These are phyloP conservation scores for Sindora glabra DNA, from an alignment of 306 rosid species.

Conservation along the genomic window DNA sequence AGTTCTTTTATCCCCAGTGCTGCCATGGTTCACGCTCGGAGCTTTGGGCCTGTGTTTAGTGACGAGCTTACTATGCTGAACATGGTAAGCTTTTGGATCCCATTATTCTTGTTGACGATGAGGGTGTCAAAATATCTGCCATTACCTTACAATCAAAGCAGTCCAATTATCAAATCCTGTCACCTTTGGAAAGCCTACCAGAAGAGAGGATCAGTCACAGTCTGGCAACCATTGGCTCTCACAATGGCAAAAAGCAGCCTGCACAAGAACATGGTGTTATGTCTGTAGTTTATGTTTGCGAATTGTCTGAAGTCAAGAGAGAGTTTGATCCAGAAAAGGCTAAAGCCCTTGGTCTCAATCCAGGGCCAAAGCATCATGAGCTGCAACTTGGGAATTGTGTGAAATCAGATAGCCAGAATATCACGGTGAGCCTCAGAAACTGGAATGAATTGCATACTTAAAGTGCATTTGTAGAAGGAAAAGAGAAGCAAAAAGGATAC, in stretches of 20 bases:
- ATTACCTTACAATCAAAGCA: conserved; percentile 53
- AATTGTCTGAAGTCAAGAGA: conserved; percentile 83
- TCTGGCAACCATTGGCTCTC: conserved; percentile 22
- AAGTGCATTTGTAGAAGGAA: conserved; percentile 3
- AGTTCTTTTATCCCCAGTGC: conserved; percentile 77
- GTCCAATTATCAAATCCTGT: conserved; percentile 10
- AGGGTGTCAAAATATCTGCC: conserved; percentile 87
- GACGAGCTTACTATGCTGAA: conserved; percentile 14
- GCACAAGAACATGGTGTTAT: conserved; percentile 63
- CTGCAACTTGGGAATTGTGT: conserved; percentile 80
- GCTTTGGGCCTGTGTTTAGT: conserved; percentile 52
- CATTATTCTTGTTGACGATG: conserved; percentile 67
- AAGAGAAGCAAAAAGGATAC: neutral
- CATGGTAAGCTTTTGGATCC: conserved; percentile 39
- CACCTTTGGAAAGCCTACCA: conserved; percentile 17
- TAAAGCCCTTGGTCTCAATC: conserved; percentile 59
- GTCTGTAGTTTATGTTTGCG: conserved; percentile 83
- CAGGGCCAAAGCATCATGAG: conserved; percentile 75
- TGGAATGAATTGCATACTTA: neutral
- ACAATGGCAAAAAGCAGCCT: conserved; percentile 18
- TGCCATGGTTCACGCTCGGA: conserved; percentile 90
- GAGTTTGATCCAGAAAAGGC: conserved; percentile 78
- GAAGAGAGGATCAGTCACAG: conserved; percentile 17
- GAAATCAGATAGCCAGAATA: conserved; percentile 59
- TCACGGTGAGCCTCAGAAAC: conserved; percentile 50